phyloP scores from a whole-genome alignment of 2,329 filamentous ascomycete genomes.

The Fusarium xyrophilum region DNA sequence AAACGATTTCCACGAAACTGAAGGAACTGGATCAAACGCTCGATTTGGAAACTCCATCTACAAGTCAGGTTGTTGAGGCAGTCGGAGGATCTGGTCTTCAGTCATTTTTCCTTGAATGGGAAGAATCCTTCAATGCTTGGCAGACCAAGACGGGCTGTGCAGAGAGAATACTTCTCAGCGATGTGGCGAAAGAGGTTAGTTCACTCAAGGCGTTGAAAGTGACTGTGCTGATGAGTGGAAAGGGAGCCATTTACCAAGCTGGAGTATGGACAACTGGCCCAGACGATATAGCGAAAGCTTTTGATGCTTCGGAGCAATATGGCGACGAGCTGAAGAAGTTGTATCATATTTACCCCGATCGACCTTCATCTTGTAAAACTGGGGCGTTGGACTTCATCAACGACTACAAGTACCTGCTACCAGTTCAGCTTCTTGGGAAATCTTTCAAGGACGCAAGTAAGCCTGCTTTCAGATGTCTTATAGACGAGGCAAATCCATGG shows the following conservation, averaged over 20 bases:
- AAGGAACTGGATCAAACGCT: slow-evolving; percentile 33
- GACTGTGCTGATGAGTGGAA: fast-evolving
- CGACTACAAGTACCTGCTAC: slow-evolving; percentile 44
- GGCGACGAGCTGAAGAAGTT: slow-evolving; percentile 46
- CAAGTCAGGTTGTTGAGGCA: neutral
- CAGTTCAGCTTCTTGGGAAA: slow-evolving; percentile 9
- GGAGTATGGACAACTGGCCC: neutral
- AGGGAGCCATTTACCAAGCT: neutral
- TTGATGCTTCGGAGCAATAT: slow-evolving; percentile 9
- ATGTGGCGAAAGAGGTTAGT: slow-evolving; percentile 4
- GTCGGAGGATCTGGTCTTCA: neutral
- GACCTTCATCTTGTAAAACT: slow-evolving; percentile 49
- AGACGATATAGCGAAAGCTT: neutral
- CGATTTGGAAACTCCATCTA: neutral
- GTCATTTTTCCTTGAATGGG: slow-evolving; percentile 19
- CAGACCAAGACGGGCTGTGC: neutral
- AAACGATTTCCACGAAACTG: neutral
- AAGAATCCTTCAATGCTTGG: neutral
- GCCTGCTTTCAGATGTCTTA: slow-evolving; percentile 50
- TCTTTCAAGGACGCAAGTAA: slow-evolving; percentile 30
- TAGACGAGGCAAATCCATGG: slow-evolving; percentile 57
- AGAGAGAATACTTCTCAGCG: neutral
- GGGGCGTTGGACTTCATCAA: slow-evolving; percentile 51
- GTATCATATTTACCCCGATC: slow-evolving; percentile 51
- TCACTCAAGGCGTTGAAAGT: fast-evolving